Evolutionary conservation across 75 land plant species (phyloP), one percentile per base, ranked within the genome.

Genomic region (Picea glauca): DNA sequence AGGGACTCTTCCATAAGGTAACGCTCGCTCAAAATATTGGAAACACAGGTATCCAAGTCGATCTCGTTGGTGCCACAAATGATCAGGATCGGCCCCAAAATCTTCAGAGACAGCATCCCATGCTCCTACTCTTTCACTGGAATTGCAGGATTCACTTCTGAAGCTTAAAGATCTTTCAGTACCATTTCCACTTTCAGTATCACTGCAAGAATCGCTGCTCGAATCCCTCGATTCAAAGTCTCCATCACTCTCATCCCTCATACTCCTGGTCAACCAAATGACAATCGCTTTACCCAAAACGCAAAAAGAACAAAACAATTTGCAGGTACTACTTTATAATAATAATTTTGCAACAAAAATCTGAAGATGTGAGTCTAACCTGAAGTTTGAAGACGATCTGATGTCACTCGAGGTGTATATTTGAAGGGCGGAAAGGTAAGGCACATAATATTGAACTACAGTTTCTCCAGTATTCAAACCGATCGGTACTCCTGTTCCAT

Each of bases 361-460:
- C 15, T 38, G 2, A 17, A 75, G 60, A 3, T 21, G 17, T 50
- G 38, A 75, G 17, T 23, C 76, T 43, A 9, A 75, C 89, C 89
- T 87, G 57, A 82, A 78, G 54, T 70, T 74, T 18, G 72, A 23
- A 30, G 81, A 81, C 3, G 88, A 78, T 77, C 68, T 84, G n/a
- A 70, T 70, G 74, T 40, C 74, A 70, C n/a, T 70, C 11, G 74
- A 9, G 35, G 74, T 43, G n/a, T 70, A 70, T 60, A 86, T 81
- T 74, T 86, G 88, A 23, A 86, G 65, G 13, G 88, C 88, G 58
- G 88, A 86, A 18, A 86, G 80, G 70, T 86, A 86, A 30, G 88
- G 88, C 33, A 86, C 88, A 65, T 86, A 86, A 72, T 86, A 86
- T 33, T 86, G 88, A 23, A 86, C 74, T 32, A 84, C 87, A 35